phyloP scores from a whole-genome alignment of 306 rosid species.

The Erythrophleum fordii region DNA sequence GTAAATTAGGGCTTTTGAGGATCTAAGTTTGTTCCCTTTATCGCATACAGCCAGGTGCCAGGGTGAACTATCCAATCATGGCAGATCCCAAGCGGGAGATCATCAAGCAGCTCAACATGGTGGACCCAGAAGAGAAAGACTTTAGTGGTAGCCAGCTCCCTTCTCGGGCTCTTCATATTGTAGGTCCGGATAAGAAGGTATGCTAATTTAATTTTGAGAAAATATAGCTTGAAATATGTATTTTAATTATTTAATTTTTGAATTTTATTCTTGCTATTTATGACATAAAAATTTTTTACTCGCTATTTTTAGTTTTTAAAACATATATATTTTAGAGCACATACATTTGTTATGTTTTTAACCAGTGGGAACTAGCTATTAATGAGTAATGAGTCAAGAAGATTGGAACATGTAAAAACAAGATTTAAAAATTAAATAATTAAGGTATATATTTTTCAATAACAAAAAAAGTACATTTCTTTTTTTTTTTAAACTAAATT shows the following conservation, averaged over 20 bases:
- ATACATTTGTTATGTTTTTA: neutral
- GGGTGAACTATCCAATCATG: slow-evolving; percentile 72
- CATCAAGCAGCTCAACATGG: slow-evolving; percentile 82
- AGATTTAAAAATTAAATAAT: too few relatives aligned
- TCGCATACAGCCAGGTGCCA: slow-evolving; percentile 56
- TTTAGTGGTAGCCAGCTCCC: slow-evolving; percentile 54
- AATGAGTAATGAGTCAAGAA: neutral
- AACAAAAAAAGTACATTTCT: too few relatives aligned
- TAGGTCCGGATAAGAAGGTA: slow-evolving; percentile 77
- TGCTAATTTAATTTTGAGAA: neutral
- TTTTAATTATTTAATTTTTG: too few relatives aligned
- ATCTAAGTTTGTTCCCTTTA: neutral
- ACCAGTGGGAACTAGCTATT: neutral
- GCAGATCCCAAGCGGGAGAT: slow-evolving; percentile 63
- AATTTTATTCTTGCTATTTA: too few relatives aligned
- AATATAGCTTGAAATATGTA: too few relatives aligned
- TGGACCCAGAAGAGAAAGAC: slow-evolving; percentile 77
- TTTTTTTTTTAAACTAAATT: too few relatives aligned
- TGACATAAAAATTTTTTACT: too few relatives aligned
- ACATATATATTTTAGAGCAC: too few relatives aligned
- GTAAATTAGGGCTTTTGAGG: slow-evolving; percentile 1
- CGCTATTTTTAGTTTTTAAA: too few relatives aligned
- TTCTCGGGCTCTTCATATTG: slow-evolving; percentile 75
- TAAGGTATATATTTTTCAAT: too few relatives aligned
- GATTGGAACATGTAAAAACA: too few relatives aligned